Evolutionary conservation across 768 basidiomycete species (phyloP).

Genomic region (Crucibulum laeve): DNA sequence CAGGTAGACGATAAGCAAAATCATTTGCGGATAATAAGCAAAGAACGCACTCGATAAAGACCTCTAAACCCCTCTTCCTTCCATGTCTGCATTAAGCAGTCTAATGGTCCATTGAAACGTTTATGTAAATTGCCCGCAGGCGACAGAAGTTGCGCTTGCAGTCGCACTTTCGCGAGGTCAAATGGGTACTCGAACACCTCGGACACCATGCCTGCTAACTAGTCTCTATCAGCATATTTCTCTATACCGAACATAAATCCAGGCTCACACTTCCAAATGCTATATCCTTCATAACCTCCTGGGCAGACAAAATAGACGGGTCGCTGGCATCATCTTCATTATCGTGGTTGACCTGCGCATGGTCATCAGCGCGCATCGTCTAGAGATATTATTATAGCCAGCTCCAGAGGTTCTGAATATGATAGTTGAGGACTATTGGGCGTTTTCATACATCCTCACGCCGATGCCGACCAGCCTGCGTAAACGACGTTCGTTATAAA

Average conservation of each 20-base stretch:
- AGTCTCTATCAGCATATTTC: background rate
- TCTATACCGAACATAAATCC: background rate
- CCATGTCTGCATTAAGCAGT: slow-evolving; percentile 84
- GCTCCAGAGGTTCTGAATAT: too few relatives aligned
- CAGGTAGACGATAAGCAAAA: background rate
- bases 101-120: slow-evolving; percentile 81
- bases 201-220: slow-evolving; percentile 73
- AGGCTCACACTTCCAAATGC: slow-evolving; percentile 53
- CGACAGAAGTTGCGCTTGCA: slow-evolving; percentile 87
- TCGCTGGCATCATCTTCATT: background rate
- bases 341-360: background rate
- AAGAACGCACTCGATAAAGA: slow-evolving; percentile 71
- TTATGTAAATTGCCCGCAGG: slow-evolving; percentile 34
- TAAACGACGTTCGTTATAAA: background rate
- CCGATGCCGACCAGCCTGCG: background rate
- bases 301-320: slow-evolving; percentile 11
- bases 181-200: slow-evolving; percentile 90
- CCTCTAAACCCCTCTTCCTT: slow-evolving; percentile 77
- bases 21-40: background rate
- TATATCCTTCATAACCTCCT: slow-evolving; percentile 41
- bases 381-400: background rate
- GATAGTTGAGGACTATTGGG: too few relatives aligned
- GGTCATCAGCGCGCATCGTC: background rate
- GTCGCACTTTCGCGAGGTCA: slow-evolving; percentile 90
- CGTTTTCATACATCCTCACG: background rate